Percentiles rank a stretch among this genome's conserved stretches.
Conservation (phyloP, 169 alveolate species). For the Plasmodium cynomolgi region DNA sequence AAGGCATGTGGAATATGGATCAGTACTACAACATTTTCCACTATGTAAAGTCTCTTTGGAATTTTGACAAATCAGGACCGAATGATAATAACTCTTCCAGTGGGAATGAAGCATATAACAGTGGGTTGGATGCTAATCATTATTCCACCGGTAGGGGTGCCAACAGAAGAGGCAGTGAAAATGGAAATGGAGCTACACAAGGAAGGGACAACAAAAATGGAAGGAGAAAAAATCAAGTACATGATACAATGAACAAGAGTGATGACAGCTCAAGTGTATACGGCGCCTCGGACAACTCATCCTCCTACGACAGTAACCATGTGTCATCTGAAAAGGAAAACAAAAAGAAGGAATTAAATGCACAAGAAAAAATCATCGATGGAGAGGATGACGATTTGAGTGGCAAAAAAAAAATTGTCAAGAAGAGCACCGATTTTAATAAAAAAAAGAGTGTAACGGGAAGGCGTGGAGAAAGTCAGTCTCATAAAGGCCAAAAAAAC, state of each 20-base stretch:
- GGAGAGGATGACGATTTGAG: constrained; percentile 11
- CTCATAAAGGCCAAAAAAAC: neutral
- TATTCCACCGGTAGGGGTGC: neutral
- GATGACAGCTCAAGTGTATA: neutral
- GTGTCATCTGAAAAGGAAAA: constrained; percentile 68
- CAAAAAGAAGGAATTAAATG: constrained; percentile 62
- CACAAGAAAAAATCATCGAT: constrained; percentile 56
- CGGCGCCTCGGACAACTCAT: constrained; percentile 2
- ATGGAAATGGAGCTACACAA: neutral
- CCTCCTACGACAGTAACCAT: constrained; percentile 44
- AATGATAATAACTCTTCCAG: constrained; percentile 25
- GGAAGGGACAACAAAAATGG: neutral
- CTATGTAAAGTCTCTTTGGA: constrained; percentile 73
- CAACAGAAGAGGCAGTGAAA: neutral
- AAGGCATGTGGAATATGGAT: constrained; percentile 13
- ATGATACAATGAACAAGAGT: constrained; percentile 19
- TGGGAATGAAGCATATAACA: constrained; percentile 9
- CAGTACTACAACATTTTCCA: constrained; percentile 68
- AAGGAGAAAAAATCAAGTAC: neutral
- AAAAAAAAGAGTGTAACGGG: neutral
- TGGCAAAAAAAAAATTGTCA: neutral
- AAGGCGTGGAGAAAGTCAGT: neutral
- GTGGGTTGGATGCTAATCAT: neutral
- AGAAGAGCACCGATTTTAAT: neutral
- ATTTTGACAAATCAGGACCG: constrained; percentile 57